A percentile compares a stretch with the other conserved stretches of the same genome.
Conservation (phyloP, 768 basidiomycete species). For the Suillus alpinus region DNA sequence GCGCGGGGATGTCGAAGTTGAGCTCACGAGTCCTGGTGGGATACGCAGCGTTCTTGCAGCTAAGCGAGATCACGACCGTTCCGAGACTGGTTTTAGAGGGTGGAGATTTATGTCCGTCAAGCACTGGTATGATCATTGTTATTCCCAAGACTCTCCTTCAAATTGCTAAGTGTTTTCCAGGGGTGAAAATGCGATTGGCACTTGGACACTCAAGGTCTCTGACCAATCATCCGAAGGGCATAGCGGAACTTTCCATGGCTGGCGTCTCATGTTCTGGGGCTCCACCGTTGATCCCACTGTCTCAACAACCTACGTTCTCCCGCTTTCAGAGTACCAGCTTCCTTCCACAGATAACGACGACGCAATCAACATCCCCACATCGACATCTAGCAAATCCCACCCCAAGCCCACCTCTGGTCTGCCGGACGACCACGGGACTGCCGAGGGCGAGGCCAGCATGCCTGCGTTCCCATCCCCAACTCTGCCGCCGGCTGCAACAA, state of each 20-base stretch:
- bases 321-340: conserved; percentile 48
- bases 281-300: conserved; percentile 70
- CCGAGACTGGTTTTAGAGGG: conserved; percentile 72
- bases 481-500: conserved; percentile 30
- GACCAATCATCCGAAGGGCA: conserved; percentile 65
- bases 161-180: conserved; percentile 39
- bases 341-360: conserved; percentile 46
- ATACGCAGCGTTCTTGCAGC: conserved; percentile 82
- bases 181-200: conserved; percentile 89
- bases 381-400: conserved; percentile 55
- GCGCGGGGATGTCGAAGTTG: conserved; percentile 92
- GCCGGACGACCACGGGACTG: conserved; percentile 80
- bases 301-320: conserved; percentile 61
- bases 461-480: conserved; percentile 59
- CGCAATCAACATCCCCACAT: conserved; percentile 35
- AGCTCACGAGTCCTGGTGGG: conserved; percentile 80
- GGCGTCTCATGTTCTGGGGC: conserved; percentile 94
- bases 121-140: conserved; percentile 67
- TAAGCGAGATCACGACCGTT: conserved; percentile 62
- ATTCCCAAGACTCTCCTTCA: neutral
- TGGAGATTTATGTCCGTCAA: conserved; percentile 99
- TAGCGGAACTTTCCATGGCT: conserved; percentile 77
- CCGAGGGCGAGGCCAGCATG: conserved; percentile 75
- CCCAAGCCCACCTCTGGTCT: conserved; percentile 86
- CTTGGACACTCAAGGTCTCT: conserved; percentile 85